A percentile compares a stretch with the other conserved stretches of the same genome.
Evolutionary conservation across 306 rosid species (phyloP).

Genomic region (Rosa lucieae): DNA sequence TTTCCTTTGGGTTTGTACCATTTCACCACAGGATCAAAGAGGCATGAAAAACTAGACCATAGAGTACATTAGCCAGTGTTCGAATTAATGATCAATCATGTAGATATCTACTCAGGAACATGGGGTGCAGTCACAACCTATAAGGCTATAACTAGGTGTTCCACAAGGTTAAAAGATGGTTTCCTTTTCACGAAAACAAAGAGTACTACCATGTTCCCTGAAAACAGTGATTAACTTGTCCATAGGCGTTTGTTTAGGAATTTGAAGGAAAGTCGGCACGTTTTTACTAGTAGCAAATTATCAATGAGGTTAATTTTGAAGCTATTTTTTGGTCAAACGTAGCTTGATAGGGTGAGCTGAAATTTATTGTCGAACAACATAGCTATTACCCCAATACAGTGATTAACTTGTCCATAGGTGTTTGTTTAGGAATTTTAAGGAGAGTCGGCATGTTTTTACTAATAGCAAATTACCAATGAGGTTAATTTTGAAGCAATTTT

Average conservation of each 20-base stretch:
- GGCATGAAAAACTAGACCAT: not conserved
- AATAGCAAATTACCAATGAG: not conserved
- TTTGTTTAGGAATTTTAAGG: not conserved
- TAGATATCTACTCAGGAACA: not conserved
- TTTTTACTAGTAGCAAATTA: not conserved
- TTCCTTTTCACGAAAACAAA: not conserved
- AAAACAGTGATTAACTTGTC: not conserved
- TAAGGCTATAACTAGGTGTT: not conserved
- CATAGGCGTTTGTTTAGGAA: not conserved
- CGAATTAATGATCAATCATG: not conserved
- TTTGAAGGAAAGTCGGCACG: not conserved
- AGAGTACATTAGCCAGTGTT: not conserved
- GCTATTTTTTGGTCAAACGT: too few species aligned
- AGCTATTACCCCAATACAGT: not conserved
- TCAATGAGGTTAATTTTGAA: not conserved
- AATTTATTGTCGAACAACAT: not conserved
- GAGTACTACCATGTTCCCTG: not conserved
- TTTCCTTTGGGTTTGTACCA: not conserved
- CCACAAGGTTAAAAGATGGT: not conserved
- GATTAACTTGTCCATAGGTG: not conserved
- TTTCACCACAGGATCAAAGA: not conserved
- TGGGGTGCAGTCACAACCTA: not conserved
- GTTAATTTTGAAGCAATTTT: not conserved
- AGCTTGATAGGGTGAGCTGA: too few species aligned
- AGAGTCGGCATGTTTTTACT: not conserved